A percentile compares a stretch with the other conserved stretches of the same genome.
phyloP scores from a whole-genome alignment of 495 filamentous ascomycete genomes.

The Penicillium alfredii region DNA sequence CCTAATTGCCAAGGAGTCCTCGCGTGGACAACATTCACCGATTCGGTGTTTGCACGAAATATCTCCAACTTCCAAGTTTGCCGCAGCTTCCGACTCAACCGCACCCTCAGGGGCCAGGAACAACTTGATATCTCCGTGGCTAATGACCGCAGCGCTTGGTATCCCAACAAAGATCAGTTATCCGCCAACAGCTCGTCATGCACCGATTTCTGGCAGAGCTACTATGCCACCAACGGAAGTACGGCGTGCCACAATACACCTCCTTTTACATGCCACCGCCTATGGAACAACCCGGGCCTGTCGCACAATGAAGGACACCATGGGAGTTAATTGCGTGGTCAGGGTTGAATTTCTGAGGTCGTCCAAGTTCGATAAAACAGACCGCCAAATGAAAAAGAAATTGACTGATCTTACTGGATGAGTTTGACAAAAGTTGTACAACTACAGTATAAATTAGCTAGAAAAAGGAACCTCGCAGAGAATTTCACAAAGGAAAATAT shows the following conservation, averaged over 20 bases:
- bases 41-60: slow-evolving; percentile 2
- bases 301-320: no score
- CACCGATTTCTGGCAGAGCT: slow-evolving; percentile 6
- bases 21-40: background rate
- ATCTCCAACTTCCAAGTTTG: slow-evolving; percentile 1
- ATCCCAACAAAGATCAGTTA: slow-evolving; percentile 4
- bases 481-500: no score
- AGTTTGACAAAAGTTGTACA: no score
- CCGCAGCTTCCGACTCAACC: slow-evolving; percentile 6
- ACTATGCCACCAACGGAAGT: slow-evolving; percentile 4
- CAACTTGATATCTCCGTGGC: slow-evolving; percentile 8
- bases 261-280: slow-evolving; percentile 4
- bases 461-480: no score
- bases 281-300: slow-evolving; percentile 7
- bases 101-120: slow-evolving; percentile 1
- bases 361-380: no score
- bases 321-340: no score
- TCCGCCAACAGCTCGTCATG: slow-evolving; percentile 2
- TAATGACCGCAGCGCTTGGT: background rate
- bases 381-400: no score
- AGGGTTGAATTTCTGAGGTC: no score
- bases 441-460: no score
- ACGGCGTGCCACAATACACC: slow-evolving; percentile 7
- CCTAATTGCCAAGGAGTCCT: slow-evolving; percentile 1
- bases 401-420: no score